Base-by-base conservation (phyloP, 495 filamentous ascomycete genomes). In the Xylaria flabelliformis region DNA sequence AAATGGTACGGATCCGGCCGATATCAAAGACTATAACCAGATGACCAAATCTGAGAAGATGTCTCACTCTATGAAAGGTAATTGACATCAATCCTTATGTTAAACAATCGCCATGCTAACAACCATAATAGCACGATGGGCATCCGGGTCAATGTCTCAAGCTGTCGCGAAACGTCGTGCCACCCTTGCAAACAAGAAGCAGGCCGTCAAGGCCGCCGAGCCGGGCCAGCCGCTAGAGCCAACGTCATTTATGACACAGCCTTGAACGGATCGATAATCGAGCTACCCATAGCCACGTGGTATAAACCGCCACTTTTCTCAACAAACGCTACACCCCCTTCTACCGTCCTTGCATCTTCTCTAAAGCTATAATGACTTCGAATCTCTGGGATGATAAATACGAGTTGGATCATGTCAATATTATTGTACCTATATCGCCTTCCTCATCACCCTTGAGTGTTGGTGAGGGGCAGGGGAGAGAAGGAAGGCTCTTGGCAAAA, bases 31-130 rank as follows among this genome's bases (percentile, higher is more conserved):
- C 50, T 86, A 86, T 74, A 75, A 80, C 4, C 77, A 82, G 44
- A 85, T 86, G 85, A 86, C 82, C 53, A 86, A 86, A 74, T 85
- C 83, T 9, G 85, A 86, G 75, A 86, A 86, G 78, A 86, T 86
- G 85, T 83, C 80, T 2, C 78, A 73, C 50, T 85, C 84, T 1
- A 86, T 86, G 85, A 84, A 84, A 76, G 76, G 85, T 85, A 68
- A 73, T 3, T 5, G 32, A 5, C 29, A 34, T 17, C 61, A 24
- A 15, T 7, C n/a, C 8, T 1, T 41, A 24, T 24, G 4, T 17
- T 10, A 39, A 10, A 63, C 64, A 59, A 62, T 32, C 36, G 7
- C 36, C 36, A 62, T 76, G 64, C 77, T 81, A 51, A 29, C 3
- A 39, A 6, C 24, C 12, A 56, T 48, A 44, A 50, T 42, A 86